Evolutionary conservation across 208 protist genomes (phyloP), one percentile per base, ranked within the genome.

Genomic region (Trypanosoma cruzi): DNA sequence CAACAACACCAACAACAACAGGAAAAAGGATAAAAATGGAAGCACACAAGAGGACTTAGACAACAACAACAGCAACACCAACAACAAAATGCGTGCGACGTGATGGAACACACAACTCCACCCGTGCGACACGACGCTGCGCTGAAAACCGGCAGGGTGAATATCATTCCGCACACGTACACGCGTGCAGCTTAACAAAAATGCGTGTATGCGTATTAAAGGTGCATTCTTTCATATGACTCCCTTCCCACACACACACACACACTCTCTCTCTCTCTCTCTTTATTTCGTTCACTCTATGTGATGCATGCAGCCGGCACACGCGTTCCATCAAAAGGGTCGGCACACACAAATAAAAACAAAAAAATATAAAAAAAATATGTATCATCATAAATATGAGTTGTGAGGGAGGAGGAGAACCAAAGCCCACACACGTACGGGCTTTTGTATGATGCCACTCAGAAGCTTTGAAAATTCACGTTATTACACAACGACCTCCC

Each of bases 351-450:
- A 8, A 11, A n/a, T n/a, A n/a, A n/a, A n/a, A n/a, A 24, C 22
- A 64, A 67, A 44, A 32, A 67, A 48, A 40, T 5, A 56, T 49
- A 59, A 59, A 58, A 7, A 56, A 68, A 40, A 55, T 14, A 44
- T 20, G 1, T 44, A 13, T 44, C 40, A 7, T 44, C 40, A 44
- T 44, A 14, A 13, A 13, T 20, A 7, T 44, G 40, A 44, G 18
- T 20, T 13, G 40, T 44, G 40, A 2, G 40, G 40, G 40, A 18
- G 10, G 40, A 14, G 10, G 40, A 44, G 40, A 44, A 44, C 40
- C 40, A 44, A 44, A 44, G 11, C 40, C 40, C 40, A 44, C 8
- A 44, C 40, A 14, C 18, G 3, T 1, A 44, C 56, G 16, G 6
- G 18, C 2, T 34, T 14, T 31, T n/a, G n/a, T n/a, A n/a, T n/a